Percentiles rank a stretch among this genome's conserved stretches.
These are phyloP conservation scores for Metarhizium humberi DNA, from an alignment of 2,329 filamentous ascomycete species.

Conservation along the genomic window DNA sequence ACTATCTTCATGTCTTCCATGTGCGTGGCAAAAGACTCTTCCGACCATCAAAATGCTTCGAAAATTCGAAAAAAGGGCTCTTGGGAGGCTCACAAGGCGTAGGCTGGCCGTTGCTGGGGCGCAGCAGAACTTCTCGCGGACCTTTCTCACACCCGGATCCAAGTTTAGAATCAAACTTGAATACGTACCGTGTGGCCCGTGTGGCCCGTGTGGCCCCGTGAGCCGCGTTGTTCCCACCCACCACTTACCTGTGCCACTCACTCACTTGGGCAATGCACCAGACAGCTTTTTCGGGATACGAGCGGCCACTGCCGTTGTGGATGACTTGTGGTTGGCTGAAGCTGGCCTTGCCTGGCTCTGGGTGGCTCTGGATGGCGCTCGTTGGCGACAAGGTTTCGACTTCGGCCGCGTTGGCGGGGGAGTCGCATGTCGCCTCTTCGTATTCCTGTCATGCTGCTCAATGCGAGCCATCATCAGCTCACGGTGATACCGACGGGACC, in stretches of 20 bases:
- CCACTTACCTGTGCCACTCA: background rate
- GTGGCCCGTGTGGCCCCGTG: too few relatives aligned
- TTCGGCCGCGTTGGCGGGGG: background rate
- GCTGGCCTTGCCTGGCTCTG: background rate
- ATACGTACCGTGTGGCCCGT: too few relatives aligned
- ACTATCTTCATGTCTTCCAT: too few relatives aligned
- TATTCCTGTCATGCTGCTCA: background rate
- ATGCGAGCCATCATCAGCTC: background rate
- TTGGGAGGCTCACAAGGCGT: too few relatives aligned
- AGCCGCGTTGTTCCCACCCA: background rate
- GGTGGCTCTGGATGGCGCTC: background rate
- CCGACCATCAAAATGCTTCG: too few relatives aligned
- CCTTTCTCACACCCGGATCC: too few relatives aligned
- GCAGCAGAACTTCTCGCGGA: too few relatives aligned
- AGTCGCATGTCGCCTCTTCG: background rate
- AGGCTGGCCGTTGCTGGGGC: too few relatives aligned
- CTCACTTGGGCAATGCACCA: background rate
- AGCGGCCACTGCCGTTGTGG: constrained; percentile 6
- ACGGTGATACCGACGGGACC: background rate
- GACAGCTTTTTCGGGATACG: constrained; percentile 7
- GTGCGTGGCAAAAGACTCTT: too few relatives aligned
- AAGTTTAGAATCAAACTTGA: too few relatives aligned
- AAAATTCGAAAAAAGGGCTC: too few relatives aligned
- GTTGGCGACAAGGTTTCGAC: background rate
- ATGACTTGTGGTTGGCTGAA: background rate